Evolutionary conservation across 2,329 filamentous ascomycete genomes (phyloP).

Genomic region (Zalaria sp.): DNA sequence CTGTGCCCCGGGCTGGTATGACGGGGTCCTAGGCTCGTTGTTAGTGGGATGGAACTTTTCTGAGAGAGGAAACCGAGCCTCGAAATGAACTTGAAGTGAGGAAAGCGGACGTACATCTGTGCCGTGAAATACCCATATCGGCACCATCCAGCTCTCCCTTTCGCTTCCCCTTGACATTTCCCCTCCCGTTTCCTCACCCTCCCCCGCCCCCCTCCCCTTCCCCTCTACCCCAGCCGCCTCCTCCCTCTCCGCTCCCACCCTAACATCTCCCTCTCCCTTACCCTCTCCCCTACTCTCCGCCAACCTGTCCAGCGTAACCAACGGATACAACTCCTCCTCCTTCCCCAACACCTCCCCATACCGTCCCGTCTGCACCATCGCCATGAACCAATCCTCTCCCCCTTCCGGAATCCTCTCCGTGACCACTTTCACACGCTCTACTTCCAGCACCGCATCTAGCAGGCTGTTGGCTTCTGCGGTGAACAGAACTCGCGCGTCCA

Average conservation of each 20-base stretch:
- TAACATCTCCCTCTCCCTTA: background rate
- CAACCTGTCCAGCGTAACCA: background rate
- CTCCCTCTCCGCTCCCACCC: background rate
- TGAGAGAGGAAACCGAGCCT: too few species aligned
- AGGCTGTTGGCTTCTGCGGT: background rate
- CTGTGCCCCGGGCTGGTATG: background rate
- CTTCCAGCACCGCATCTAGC: background rate
- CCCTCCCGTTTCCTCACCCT: background rate
- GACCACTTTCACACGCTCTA: background rate
- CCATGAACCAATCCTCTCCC: background rate
- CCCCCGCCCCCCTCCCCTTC: background rate
- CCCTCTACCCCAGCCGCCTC: background rate
- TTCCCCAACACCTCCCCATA: background rate
- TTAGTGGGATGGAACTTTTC: too few species aligned
- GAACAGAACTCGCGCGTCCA: background rate
- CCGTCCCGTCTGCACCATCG: background rate
- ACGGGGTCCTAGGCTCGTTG: background rate
- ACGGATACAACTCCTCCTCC: background rate
- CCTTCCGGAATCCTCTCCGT: background rate
- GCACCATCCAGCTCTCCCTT: background rate
- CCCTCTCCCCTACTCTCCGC: background rate
- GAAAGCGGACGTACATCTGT: background rate
- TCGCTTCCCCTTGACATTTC: background rate
- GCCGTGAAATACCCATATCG: background rate
- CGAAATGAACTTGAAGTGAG: too few species aligned